Conservation (phyloP, 495 filamentous ascomycete species). For the Terfezia claveryi region DNA sequence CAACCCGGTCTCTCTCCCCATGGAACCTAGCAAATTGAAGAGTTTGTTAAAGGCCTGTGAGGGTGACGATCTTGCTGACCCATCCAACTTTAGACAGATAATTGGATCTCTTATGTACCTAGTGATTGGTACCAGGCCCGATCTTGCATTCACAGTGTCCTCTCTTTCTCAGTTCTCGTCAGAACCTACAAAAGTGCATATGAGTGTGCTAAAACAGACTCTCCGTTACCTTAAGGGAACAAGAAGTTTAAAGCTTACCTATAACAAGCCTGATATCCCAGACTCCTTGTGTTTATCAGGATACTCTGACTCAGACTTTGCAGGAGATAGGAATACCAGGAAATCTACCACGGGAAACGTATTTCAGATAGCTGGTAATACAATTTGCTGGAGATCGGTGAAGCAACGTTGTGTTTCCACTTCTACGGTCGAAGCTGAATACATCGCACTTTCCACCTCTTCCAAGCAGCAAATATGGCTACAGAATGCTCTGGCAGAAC, state of each 20-base stretch:
- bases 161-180: slow-evolving; percentile 3
- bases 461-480: slow-evolving; percentile 1
- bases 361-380: neutral
- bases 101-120: slow-evolving; percentile 7
- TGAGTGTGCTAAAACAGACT: neutral
- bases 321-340: too few species aligned
- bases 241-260: neutral
- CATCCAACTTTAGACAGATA: neutral
- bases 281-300: neutral
- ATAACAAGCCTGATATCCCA: neutral
- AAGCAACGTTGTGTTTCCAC: slow-evolving; percentile 2
- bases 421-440: neutral
- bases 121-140: slow-evolving; percentile 6
- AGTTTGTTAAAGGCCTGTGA: neutral
- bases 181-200: neutral
- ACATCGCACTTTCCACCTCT: too few species aligned
- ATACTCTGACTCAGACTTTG: neutral
- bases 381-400: neutral
- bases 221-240: slow-evolving; percentile 1
- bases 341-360: too few species aligned
- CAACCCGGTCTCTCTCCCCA: neutral
- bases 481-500: neutral
- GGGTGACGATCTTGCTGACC: neutral
- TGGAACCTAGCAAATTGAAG: neutral
- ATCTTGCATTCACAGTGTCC: slow-evolving; percentile 4